Evolutionary conservation across 306 rosid genomes (phyloP).

Genomic region (Dryas drummondii): DNA sequence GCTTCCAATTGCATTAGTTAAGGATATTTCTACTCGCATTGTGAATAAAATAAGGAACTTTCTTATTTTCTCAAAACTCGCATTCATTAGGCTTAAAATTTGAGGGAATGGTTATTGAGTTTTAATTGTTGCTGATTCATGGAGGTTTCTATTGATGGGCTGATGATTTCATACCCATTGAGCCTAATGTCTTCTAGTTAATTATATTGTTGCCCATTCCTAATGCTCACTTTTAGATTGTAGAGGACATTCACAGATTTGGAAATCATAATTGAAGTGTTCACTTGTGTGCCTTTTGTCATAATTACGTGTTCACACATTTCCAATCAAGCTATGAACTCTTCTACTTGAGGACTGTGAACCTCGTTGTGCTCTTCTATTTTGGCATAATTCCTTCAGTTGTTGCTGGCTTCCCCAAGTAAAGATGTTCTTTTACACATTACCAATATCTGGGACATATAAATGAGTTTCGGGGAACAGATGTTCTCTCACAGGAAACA

Average conservation of each 20-base stretch:
- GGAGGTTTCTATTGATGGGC: conserved; percentile 6
- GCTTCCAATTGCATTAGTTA: conserved; percentile 14
- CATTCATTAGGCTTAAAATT: conserved; percentile 23
- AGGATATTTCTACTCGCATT: conserved; percentile 5
- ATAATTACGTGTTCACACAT: not conserved
- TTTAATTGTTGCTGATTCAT: conserved; percentile 20
- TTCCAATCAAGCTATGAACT: not conserved
- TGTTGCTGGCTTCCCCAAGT: not conserved
- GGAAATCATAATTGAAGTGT: conserved; percentile 4
- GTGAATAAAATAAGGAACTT: conserved; percentile 8
- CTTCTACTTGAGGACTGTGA: not conserved
- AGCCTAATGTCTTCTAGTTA: not conserved
- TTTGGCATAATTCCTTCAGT: not conserved
- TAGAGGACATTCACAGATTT: not conserved
- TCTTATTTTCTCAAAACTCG: conserved; percentile 23
- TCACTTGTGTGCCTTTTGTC: conserved; percentile 1
- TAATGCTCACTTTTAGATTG: not conserved
- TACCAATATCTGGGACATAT: no score
- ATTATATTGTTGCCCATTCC: conserved; percentile 5
- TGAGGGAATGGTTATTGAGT: conserved; percentile 16
- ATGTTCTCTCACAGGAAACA: no score
- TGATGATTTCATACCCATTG: not conserved
- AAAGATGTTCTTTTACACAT: not conserved
- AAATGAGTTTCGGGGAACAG: no score
- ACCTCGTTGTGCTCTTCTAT: not conserved